Conservation (phyloP, 164 flowering plant species). For the Vitis cinerea region DNA sequence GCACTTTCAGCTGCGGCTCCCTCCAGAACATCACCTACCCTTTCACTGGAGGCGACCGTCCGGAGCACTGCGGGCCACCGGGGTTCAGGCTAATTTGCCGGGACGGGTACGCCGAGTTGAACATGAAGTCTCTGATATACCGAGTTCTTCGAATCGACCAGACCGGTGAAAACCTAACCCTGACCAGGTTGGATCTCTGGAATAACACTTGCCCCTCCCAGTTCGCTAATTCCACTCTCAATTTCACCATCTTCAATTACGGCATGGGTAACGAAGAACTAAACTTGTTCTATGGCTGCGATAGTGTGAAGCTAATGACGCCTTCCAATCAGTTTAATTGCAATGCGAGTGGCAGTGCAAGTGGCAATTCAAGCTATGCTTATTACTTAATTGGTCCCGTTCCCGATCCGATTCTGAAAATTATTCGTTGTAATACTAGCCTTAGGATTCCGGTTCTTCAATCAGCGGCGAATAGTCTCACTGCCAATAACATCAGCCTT, state of each 20-base stretch:
- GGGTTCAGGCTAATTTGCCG: conserved; percentile 34
- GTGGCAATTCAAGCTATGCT: conserved; percentile 5
- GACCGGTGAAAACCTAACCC: conserved; percentile 9
- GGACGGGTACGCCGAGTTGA: conserved; percentile 17
- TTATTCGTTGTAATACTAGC: conserved; percentile 11
- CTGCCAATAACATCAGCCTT: conserved; percentile 6
- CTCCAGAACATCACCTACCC: conserved; percentile 35
- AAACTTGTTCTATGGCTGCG: conserved; percentile 31
- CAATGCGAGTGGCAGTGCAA: conserved; percentile 12
- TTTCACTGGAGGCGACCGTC: conserved; percentile 36
- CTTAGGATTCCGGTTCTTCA: conserved; percentile 21
- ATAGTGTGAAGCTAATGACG: neutral
- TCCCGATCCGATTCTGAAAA: conserved; percentile 26
- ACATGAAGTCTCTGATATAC: conserved; percentile 21
- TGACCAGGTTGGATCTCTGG: conserved; percentile 31
- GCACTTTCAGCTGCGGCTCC: conserved; percentile 37
- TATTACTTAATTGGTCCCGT: conserved; percentile 28
- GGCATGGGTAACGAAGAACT: conserved; percentile 6
- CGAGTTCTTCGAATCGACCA: conserved; percentile 27
- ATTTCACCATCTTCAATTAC: conserved; percentile 8
- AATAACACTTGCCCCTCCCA: conserved; percentile 25
- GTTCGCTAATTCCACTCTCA: conserved; percentile 18
- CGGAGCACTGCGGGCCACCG: conserved; percentile 39
- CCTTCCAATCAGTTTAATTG: conserved; percentile 25
- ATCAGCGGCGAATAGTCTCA: conserved; percentile 9